Evolutionary conservation across 2,329 filamentous ascomycete species (phyloP).

Genomic region (Hypoxylon sp.): DNA sequence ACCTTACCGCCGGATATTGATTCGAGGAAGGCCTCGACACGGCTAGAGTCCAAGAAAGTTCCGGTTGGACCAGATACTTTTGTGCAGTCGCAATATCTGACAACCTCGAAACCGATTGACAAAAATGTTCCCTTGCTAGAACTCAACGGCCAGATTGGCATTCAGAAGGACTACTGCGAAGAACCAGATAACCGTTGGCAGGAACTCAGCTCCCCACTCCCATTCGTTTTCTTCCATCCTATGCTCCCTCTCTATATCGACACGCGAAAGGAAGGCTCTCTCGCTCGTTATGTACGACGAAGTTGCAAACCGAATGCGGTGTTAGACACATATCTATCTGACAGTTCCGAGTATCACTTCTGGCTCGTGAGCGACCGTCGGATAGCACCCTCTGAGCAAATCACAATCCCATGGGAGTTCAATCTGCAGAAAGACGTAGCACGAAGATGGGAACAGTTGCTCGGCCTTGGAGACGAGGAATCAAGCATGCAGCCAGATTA

Average conservation of each 20-base stretch:
- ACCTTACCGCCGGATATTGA: conserved; percentile 62
- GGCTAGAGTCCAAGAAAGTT: conserved; percentile 68
- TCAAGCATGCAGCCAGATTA: conserved; percentile 63
- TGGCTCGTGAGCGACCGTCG: conserved; percentile 89
- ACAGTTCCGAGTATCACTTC: conserved; percentile 86
- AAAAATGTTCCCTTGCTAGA: conserved; percentile 75
- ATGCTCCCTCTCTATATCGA: conserved; percentile 90
- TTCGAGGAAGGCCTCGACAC: conserved; percentile 60
- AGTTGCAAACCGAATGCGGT: conserved; percentile 93
- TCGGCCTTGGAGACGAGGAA: conserved; percentile 75
- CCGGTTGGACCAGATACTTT: conserved; percentile 64
- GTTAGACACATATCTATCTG: conserved; percentile 87
- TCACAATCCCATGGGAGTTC: conserved; percentile 78
- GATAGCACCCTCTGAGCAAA: conserved; percentile 75
- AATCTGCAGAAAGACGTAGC: conserved; percentile 69
- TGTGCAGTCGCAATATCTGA: conserved; percentile 79
- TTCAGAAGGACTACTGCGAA: conserved; percentile 79
- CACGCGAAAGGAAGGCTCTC: conserved; percentile 87
- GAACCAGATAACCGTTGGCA: conserved; percentile 77
- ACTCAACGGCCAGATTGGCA: conserved; percentile 82
- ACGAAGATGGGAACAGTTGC: conserved; percentile 69
- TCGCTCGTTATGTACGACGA: conserved; percentile 88
- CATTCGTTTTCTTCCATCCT: conserved; percentile 90
- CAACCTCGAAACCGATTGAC: conserved; percentile 65
- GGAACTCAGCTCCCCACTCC: conserved; percentile 74